Evolutionary conservation across 106 monocot species (phyloP).

Genomic region (Dendrobium nobile): DNA sequence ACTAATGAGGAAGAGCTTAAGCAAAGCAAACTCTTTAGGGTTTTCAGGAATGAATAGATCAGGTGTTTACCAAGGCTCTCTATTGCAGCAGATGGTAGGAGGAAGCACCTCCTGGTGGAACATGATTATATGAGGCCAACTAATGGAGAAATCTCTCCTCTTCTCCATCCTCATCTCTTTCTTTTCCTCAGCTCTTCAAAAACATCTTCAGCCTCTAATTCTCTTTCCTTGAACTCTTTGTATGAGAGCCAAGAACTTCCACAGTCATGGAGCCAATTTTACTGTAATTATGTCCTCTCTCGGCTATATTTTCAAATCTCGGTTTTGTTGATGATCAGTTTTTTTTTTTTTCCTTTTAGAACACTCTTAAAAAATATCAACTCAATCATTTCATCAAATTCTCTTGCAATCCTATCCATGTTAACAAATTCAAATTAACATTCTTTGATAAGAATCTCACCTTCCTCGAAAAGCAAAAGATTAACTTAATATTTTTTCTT

Average conservation of each 20-base stretch:
- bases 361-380: background rate
- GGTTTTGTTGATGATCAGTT: background rate
- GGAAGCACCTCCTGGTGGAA: conserved; percentile 53
- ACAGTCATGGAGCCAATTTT: conserved; percentile 73
- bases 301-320: conserved; percentile 7
- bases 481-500: no score
- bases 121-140: conserved; percentile 23
- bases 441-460: background rate
- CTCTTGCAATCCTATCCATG: background rate
- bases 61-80: conserved; percentile 34
- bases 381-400: no score
- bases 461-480: background rate
- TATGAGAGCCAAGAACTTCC: conserved; percentile 40
- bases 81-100: conserved; percentile 51
- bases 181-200: conserved; percentile 13
- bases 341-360: no score
- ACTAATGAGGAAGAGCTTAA: background rate
- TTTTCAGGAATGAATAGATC: conserved; percentile 38
- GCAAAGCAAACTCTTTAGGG: conserved; percentile 6
- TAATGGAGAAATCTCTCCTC: conserved; percentile 16
- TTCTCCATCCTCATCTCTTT: conserved; percentile 20
- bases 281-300: conserved; percentile 34
- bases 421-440: background rate
- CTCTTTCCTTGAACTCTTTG: conserved; percentile 17
- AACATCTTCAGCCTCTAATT: conserved; percentile 19